These are phyloP conservation scores for Lipomyces mesembrius DNA, from an alignment of 805 yeast species.

Conservation along the genomic window DNA sequence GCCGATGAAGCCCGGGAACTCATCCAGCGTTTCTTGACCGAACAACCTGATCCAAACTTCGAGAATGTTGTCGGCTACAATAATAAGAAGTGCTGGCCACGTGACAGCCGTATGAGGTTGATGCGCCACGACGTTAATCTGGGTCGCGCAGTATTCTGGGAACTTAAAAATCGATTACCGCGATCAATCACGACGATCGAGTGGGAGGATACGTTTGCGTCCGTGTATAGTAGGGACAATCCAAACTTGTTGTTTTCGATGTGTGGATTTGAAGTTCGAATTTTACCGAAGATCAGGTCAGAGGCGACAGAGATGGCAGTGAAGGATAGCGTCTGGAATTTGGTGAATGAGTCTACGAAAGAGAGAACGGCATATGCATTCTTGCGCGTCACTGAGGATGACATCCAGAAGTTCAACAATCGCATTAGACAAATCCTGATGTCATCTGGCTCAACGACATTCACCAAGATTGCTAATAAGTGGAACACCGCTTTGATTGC, in stretches of 20 bases:
- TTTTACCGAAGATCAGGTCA: constrained; percentile 72
- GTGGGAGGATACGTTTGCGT: constrained; percentile 82
- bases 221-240: constrained; percentile 88
- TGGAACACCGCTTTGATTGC: constrained; percentile 95
- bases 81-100: constrained; percentile 93
- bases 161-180: constrained; percentile 79
- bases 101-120: constrained; percentile 86
- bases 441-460: constrained; percentile 95
- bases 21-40: constrained; percentile 73
- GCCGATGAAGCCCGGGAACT: constrained; percentile 76
- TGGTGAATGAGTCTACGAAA: constrained; percentile 68
- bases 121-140: constrained; percentile 89
- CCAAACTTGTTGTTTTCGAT: constrained; percentile 85
- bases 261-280: constrained; percentile 94
- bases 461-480: constrained; percentile 88
- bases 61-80: constrained; percentile 84
- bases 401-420: constrained; percentile 77
- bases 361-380: constrained; percentile 89
- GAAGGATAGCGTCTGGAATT: constrained; percentile 90
- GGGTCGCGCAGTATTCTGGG: constrained; percentile 94
- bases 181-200: constrained; percentile 67
- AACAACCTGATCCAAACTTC: constrained; percentile 91
- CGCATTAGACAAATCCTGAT: constrained; percentile 86
- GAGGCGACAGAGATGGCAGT: constrained; percentile 57
- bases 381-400: constrained; percentile 80